These are phyloP conservation scores for Ophiocordyceps robertsii DNA, from an alignment of 2,329 filamentous ascomycete species.

Conservation along the genomic window DNA sequence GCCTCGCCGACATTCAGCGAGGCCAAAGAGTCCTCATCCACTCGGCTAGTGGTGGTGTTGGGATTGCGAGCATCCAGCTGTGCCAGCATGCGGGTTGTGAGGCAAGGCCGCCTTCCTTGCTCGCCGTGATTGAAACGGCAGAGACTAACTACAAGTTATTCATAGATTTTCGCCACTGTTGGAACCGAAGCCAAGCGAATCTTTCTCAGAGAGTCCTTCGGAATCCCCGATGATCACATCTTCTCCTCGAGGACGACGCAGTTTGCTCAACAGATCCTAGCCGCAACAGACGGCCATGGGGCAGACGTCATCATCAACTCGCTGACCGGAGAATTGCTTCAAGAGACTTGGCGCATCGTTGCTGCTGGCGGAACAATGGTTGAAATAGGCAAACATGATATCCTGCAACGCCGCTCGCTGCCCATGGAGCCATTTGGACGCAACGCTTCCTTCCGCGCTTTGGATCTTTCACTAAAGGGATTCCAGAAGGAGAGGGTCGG, in stretches of 20 bases:
- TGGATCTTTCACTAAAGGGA: slow-evolving; percentile 13
- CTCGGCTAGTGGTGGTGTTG: too few relatives aligned
- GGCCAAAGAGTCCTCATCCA: too few relatives aligned
- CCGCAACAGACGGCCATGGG: slow-evolving; percentile 11
- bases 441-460: slow-evolving; percentile 15
- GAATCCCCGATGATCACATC: slow-evolving; percentile 8
- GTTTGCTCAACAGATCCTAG: slow-evolving; percentile 12
- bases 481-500: too few relatives aligned
- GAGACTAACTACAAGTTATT: too few relatives aligned
- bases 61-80: too few relatives aligned
- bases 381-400: slow-evolving; percentile 21
- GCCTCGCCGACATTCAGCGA: too few relatives aligned
- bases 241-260: slow-evolving; percentile 12
- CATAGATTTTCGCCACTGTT: too few relatives aligned
- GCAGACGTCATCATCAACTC: slow-evolving; percentile 19
- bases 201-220: too few relatives aligned
- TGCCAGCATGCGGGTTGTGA: too few relatives aligned
- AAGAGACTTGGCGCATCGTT: slow-evolving; percentile 20
- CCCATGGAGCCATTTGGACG: slow-evolving; percentile 28
- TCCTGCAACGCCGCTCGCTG: slow-evolving; percentile 21
- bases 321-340: slow-evolving; percentile 14
- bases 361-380: slow-evolving; percentile 19
- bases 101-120: too few relatives aligned
- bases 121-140: too few relatives aligned
- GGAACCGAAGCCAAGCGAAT: too few relatives aligned